Base-by-base conservation (phyloP, 768 basidiomycete species). In the Pleurotus citrinopileatus region DNA sequence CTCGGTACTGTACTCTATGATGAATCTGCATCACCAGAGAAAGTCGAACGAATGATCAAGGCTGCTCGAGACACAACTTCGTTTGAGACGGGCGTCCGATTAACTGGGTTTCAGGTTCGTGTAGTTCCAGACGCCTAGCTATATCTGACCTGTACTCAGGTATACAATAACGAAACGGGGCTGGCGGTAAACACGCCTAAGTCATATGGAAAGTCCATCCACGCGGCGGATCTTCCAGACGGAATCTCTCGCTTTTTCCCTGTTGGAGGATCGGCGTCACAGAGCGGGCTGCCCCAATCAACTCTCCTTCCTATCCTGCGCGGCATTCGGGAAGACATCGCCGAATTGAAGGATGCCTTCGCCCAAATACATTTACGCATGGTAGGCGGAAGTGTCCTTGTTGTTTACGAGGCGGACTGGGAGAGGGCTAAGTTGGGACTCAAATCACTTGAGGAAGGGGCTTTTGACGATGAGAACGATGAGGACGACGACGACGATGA, bases 1-100 rank as follows among this genome's bases (percentile, higher is more conserved):
- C 87, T 98, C 13, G 97, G 97, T 1, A 95, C 89, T 0, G 75
- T 88, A 1, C 78, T 98, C n/a, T 91, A 90, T 58, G 93, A 91
- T 47, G 80, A 86, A 19, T 63, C 65, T 9, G 78, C 88, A 3
- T 67, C 78, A 0, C 75, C 80, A 2, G 91, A 89, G 54, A 99
- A 99, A 72, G 77, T 80, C 55, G 78, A 71, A 36, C 82, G 90
- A 22, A 94, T 95, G 94, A 73, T 79, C 53, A 77, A 81, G 61
- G 75, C 78, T 1, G 93, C 93, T 1, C 73, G 70, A 25, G 69
- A 77, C 8, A 86, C 91, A 0, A 98, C 96, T 1, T 87, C 83
- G 8, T 65, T 76, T 2, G 80, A 84, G 66, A 88, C 86, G 0
- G 97, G 96, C 0, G 57, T 98, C 3, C 71, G 91, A 34, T 67